Evolutionary conservation across 495 filamentous ascomycete species (phyloP).

Genomic region (Tuber melanosporum): DNA sequence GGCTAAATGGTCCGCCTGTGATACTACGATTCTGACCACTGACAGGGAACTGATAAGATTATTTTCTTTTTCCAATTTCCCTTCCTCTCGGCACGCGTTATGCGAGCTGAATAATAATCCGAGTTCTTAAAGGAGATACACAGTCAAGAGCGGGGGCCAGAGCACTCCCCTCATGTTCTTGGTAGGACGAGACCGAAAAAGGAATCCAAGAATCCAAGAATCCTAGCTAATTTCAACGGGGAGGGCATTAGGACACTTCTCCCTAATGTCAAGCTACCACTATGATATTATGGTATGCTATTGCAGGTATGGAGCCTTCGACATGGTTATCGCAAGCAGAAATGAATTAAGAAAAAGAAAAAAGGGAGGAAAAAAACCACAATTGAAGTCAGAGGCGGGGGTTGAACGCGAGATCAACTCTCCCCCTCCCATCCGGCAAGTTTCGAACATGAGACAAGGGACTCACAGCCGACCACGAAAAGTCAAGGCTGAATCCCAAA

Average conservation of each 20-base stretch:
- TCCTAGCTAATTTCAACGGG: neutral
- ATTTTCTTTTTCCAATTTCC: neutral
- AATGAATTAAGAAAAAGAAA: neutral
- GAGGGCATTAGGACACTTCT: neutral
- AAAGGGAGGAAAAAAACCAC: neutral
- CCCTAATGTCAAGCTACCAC: neutral
- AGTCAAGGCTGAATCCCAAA: neutral
- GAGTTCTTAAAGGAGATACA: neutral
- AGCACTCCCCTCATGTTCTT: neutral
- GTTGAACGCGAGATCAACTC: neutral
- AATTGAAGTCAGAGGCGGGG: neutral
- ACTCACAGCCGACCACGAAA: neutral
- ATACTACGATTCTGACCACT: neutral
- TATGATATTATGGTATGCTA: neutral
- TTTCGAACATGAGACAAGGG: conserved; percentile 6
- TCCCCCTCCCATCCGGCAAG: neutral
- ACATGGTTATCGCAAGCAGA: neutral
- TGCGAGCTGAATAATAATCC: conserved; percentile 1
- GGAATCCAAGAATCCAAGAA: neutral
- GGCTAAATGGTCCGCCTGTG: neutral
- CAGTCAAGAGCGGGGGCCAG: neutral
- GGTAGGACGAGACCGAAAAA: neutral
- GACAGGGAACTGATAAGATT: neutral
- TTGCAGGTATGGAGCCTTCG: neutral
- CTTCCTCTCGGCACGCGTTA: neutral